Percentiles rank a stretch among this genome's conserved stretches.
Evolutionary conservation across 164 flowering plant genomes (phyloP).

Genomic region (Chimonanthus salicifolius): DNA sequence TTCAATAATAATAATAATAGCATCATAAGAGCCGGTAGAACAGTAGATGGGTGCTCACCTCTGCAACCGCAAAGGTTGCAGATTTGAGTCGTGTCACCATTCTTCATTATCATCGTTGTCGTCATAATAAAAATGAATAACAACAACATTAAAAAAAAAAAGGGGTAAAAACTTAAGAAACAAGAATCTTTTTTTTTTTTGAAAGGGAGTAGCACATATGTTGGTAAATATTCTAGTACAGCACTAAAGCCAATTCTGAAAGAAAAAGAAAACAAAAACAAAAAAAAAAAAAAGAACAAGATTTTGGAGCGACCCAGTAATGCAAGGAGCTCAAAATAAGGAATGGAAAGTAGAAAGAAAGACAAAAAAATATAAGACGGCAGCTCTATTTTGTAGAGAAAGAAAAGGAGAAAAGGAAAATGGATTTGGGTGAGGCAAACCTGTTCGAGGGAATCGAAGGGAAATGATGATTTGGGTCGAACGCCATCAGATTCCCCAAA

Average conservation of each 20-base stretch:
- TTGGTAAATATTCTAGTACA: not conserved
- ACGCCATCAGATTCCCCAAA: conserved; percentile 70
- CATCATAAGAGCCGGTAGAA: too few species aligned
- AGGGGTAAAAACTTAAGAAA: not conserved
- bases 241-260: not conserved
- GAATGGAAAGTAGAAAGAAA: not conserved
- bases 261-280: not conserved
- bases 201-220: not conserved
- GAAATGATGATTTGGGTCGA: conserved; percentile 51
- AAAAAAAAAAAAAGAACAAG: not conserved
- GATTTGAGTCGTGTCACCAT: too few species aligned
- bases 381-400: not conserved
- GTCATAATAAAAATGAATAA: too few species aligned
- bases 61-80: too few species aligned
- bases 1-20: not conserved
- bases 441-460: conserved; percentile 50
- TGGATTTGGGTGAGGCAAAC: conserved; percentile 18
- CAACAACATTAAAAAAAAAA: not conserved
- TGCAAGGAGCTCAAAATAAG: not conserved
- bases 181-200: too few species aligned
- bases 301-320: not conserved
- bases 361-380: not conserved
- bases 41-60: too few species aligned
- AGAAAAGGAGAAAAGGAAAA: not conserved
- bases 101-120: too few species aligned